phyloP scores from a whole-genome alignment of 1,139 yeast genomes.

The Dujonia santamariae region DNA sequence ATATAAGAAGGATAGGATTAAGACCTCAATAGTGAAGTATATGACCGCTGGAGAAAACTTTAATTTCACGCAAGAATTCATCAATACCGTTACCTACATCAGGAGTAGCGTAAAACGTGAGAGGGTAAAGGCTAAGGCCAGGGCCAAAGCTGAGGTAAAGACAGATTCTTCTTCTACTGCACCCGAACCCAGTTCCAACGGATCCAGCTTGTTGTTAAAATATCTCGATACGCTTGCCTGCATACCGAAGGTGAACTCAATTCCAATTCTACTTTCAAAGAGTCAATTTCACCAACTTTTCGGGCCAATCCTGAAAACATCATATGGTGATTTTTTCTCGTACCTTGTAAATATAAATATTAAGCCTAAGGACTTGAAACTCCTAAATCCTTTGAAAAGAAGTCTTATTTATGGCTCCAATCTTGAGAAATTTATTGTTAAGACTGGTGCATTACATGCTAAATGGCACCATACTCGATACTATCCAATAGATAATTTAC shows the following conservation, averaged over 20 bases:
- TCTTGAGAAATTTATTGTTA: conserved; percentile 29
- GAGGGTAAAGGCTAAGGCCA: too few species aligned
- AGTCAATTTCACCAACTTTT: conserved; percentile 19
- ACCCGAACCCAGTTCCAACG: not conserved
- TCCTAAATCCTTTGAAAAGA: conserved; percentile 20
- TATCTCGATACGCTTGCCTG: conserved; percentile 22
- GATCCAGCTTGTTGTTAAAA: conserved; percentile 17
- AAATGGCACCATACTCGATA: conserved; percentile 35
- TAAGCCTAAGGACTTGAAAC: conserved; percentile 18
- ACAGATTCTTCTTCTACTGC: not conserved
- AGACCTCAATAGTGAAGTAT: conserved; percentile 26
- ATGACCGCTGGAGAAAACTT: conserved; percentile 12
- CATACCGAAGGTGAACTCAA: conserved; percentile 22
- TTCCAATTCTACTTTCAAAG: conserved; percentile 20
- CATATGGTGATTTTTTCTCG: conserved; percentile 27
- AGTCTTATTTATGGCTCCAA: conserved; percentile 27
- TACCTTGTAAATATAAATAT: conserved; percentile 34
- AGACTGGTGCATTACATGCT: conserved; percentile 37
- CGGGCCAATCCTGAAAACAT: conserved; percentile 17
- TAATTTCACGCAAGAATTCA: conserved; percentile 2
- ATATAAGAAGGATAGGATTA: conserved; percentile 20
- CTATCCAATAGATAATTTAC: conserved; percentile 15
- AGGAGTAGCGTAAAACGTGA: too few species aligned
- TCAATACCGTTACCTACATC: not conserved
- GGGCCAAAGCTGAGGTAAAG: not conserved